phyloP scores from a whole-genome alignment of 495 filamentous ascomycete species.

The Aspergillus bertholletiae region DNA sequence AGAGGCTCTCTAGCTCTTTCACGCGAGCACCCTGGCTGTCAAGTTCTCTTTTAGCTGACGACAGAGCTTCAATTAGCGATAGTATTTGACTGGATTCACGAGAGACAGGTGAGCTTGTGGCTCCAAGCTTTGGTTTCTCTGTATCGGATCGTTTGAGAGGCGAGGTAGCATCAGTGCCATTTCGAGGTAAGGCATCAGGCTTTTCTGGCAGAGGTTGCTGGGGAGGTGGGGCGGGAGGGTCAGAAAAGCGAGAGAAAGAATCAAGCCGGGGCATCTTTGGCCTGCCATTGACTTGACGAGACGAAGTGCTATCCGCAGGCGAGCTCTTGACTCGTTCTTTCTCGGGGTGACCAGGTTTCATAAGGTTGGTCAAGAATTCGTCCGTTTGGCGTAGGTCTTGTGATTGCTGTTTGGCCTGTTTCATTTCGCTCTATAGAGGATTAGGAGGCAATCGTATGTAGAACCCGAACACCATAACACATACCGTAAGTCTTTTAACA shows the following conservation, averaged over 20 bases:
- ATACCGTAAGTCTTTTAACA: slow-evolving; percentile 86
- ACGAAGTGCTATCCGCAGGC: slow-evolving; percentile 30
- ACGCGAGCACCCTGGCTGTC: slow-evolving; percentile 74
- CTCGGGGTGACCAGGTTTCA: slow-evolving; percentile 64
- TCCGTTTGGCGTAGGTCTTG: slow-evolving; percentile 78
- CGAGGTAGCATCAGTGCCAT: slow-evolving; percentile 39
- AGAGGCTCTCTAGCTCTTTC: slow-evolving; percentile 73
- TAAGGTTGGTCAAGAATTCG: slow-evolving; percentile 71
- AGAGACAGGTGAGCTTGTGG: slow-evolving; percentile 58
- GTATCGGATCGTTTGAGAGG: slow-evolving; percentile 70
- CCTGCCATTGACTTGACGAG: slow-evolving; percentile 42
- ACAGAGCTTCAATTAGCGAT: slow-evolving; percentile 76
- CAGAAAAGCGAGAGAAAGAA: slow-evolving; percentile 65
- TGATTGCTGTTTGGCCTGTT: slow-evolving; percentile 79
- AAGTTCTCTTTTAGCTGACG: slow-evolving; percentile 72
- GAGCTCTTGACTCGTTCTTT: slow-evolving; percentile 53
- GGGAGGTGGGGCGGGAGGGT: slow-evolving; percentile 87
- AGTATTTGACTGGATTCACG: slow-evolving; percentile 71
- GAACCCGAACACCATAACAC: not conserved
- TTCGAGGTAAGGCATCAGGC: slow-evolving; percentile 62
- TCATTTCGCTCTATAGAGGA: slow-evolving; percentile 72
- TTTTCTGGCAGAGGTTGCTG: slow-evolving; percentile 90
- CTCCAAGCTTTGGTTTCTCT: slow-evolving; percentile 60
- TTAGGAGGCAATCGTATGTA: slow-evolving; percentile 10
- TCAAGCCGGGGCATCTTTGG: slow-evolving; percentile 57